Base-by-base conservation (phyloP, 129 eudicot genomes). In the Chrysanthemum makinoi region DNA sequence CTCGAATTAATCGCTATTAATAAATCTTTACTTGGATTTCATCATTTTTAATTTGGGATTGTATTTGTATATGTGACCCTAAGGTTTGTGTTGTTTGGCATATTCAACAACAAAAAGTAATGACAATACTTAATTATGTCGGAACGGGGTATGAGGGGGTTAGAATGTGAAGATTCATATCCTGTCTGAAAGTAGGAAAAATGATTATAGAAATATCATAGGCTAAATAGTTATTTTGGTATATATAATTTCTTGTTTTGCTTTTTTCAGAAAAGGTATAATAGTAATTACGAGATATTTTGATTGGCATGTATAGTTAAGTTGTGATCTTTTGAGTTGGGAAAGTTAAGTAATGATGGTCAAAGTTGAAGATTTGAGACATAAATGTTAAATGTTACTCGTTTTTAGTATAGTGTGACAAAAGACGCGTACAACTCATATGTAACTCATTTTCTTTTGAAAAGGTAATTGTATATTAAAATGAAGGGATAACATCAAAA, bases 1-100 rank as follows among this genome's bases (percentile, higher is more conserved):
- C 20, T 14, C 49, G 6, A 35, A 35, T 35, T 6, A 35, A 35
- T 35, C 44, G 44, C 44, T 35, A 35, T 35, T 35, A 6, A 35
- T 35, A 4, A 35, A 35, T 6, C 9, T n/a, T 35, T 35, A 35
- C 44, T 35, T 35, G 44, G 44, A 35, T 35, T 35, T 35, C 6
- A 35, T 14, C 9, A 57, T n/a, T 48, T 55, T 18, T 14, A 44
- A 22, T 39, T n/a, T n/a, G n/a, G n/a, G n/a, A n/a, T n/a, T n/a
- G n/a, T n/a, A 18, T 17, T 70, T 58, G 20, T 28, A 46, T 13
- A 59, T 44, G 15, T 28, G 56, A 8, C 76, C 76, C 58, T 72
- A 0, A 8, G 35, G 68, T 72, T 72, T 72, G 26, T 59, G 18
- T 20, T 12, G 28, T 19, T 68, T 50, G 10, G 33, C 48, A 68